These are phyloP conservation scores for Sindora glabra DNA, from an alignment of 306 rosid species.

Conservation along the genomic window DNA sequence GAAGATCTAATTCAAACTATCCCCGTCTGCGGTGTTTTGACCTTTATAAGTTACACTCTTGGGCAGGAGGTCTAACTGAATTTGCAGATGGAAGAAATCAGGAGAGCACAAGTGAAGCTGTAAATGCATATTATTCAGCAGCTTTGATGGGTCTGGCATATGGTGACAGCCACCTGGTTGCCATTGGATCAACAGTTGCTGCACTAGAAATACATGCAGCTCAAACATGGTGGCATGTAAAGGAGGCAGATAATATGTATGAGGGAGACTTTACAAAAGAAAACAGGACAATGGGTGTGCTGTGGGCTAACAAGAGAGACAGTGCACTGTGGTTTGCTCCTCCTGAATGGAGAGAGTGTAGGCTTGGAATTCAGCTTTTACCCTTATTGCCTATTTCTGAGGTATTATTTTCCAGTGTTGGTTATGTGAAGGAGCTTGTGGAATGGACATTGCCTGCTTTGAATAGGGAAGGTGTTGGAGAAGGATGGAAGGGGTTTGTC, in stretches of 20 bases:
- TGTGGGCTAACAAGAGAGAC: slow-evolving; percentile 83
- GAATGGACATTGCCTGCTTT: slow-evolving; percentile 67
- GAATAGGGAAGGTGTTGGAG: slow-evolving; percentile 48
- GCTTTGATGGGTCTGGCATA: slow-evolving; percentile 76
- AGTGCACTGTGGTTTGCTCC: slow-evolving; percentile 78
- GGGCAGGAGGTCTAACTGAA: slow-evolving; percentile 85
- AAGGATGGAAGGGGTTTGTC: slow-evolving; percentile 91
- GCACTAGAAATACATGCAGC: slow-evolving; percentile 63
- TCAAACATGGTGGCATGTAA: slow-evolving; percentile 86
- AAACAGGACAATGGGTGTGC: slow-evolving; percentile 55
- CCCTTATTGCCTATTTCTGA: slow-evolving; percentile 71
- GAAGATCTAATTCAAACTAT: slow-evolving; percentile 24
- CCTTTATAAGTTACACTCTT: slow-evolving; percentile 65
- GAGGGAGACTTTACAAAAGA: slow-evolving; percentile 47
- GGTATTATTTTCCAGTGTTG: slow-evolving; percentile 50
- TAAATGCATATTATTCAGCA: slow-evolving; percentile 75
- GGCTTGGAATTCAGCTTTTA: slow-evolving; percentile 67
- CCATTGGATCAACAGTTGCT: slow-evolving; percentile 50
- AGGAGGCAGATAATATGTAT: slow-evolving; percentile 36
- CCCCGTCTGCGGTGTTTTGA: slow-evolving; percentile 79
- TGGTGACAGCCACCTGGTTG: slow-evolving; percentile 53
- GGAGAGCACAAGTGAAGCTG: slow-evolving; percentile 86
- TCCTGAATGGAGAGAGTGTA: slow-evolving; percentile 67
- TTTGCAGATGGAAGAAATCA: slow-evolving; percentile 79
- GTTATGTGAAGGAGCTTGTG: slow-evolving; percentile 60